A percentile compares a stretch with the other conserved stretches of the same genome.
Conservation (phyloP, 352 stramenopile genomes). For the Plasmopara viticola region DNA sequence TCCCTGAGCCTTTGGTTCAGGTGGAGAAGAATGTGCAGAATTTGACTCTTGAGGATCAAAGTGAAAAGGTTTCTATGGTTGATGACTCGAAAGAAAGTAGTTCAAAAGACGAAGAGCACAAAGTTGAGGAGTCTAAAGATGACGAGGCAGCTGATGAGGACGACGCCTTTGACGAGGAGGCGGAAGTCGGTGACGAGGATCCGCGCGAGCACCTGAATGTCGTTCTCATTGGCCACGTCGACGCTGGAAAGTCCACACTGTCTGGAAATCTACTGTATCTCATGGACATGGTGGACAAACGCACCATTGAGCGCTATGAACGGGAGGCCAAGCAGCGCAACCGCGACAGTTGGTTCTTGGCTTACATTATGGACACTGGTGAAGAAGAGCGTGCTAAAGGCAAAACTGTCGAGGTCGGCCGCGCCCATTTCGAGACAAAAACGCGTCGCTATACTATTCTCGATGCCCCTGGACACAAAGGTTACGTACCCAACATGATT, state of each 20-base stretch:
- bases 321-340: conserved; percentile 93
- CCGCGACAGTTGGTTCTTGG: conserved; percentile 90
- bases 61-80: conserved; percentile 19
- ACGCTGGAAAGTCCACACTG: conserved; percentile 98
- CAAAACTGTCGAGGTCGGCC: conserved; percentile 84
- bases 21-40: conserved; percentile 31
- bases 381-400: conserved; percentile 97
- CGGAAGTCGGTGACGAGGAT: conserved; percentile 87
- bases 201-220: conserved; percentile 98
- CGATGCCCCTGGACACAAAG: conserved; percentile 98
- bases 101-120: conserved; percentile 18
- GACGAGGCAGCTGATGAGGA: conserved; percentile 33
- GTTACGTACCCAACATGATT: conserved; percentile 99
- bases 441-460: conserved; percentile 97
- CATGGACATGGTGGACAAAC: conserved; percentile 98
- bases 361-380: conserved; percentile 99
- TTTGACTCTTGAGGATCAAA: conserved; percentile 18
- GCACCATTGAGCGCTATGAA: conserved; percentile 98
- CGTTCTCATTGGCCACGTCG: conserved; percentile 99
- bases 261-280: conserved; percentile 98
- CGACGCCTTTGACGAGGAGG: conserved; percentile 56
- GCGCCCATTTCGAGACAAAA: conserved; percentile 96
- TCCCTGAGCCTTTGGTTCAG: conserved; percentile 7
- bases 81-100: conserved; percentile 20
- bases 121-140: conserved; percentile 10